Conservation (phyloP, 768 basidiomycete species). For the Rhizopogon vinicolor region DNA sequence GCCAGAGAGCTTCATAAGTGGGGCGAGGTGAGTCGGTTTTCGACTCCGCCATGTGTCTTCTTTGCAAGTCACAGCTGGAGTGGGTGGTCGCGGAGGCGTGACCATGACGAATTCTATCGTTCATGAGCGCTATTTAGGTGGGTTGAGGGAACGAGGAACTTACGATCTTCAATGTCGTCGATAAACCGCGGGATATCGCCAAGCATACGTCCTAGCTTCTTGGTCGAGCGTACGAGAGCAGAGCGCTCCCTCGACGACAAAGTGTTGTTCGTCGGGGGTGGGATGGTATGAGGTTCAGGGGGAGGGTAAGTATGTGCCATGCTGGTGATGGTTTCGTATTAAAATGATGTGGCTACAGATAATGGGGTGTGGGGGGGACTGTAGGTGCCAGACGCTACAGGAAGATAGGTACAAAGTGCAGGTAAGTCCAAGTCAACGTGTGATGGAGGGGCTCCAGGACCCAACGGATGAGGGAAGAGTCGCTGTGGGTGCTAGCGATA, state of each 20-base stretch:
- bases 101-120: not conserved
- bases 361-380: not conserved
- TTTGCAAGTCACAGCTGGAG: slow-evolving; percentile 7
- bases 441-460: slow-evolving; percentile 10
- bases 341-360: slow-evolving; percentile 3
- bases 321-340: slow-evolving; percentile 2
- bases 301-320: slow-evolving; percentile 7
- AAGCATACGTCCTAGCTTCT: slow-evolving; percentile 55
- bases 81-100: not conserved
- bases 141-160: not conserved
- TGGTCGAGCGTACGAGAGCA: slow-evolving; percentile 51
- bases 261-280: slow-evolving; percentile 57
- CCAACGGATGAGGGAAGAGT: slow-evolving; percentile 11
- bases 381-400: slow-evolving; percentile 24
- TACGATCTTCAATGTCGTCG: slow-evolving; percentile 25
- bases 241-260: slow-evolving; percentile 47
- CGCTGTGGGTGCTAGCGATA: not conserved
- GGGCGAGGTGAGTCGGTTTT: slow-evolving; percentile 24
- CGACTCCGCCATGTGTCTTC: slow-evolving; percentile 16
- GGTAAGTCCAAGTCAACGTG: not conserved
- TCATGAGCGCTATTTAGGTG: not conserved
- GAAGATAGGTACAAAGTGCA: not conserved
- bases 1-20: slow-evolving; percentile 16
- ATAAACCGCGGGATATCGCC: slow-evolving; percentile 57
- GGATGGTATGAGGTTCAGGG: slow-evolving; percentile 31